Evolutionary conservation across 306 rosid species (phyloP).

Genomic region (Inga laurina): DNA sequence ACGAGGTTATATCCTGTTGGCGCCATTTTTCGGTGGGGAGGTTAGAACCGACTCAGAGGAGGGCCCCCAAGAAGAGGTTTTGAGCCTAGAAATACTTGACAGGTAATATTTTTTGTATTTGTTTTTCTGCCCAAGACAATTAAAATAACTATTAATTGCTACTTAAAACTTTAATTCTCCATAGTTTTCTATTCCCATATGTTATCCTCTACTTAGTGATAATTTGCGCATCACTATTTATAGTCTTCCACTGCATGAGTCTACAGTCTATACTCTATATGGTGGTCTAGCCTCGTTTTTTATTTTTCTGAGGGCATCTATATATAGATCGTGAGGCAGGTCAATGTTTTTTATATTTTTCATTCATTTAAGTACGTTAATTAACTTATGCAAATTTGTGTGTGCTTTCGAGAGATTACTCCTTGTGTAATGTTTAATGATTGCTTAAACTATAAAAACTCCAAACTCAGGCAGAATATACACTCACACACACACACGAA

Average conservation of each 20-base stretch:
- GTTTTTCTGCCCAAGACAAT: not conserved
- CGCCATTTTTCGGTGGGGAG: slow-evolving; percentile 93
- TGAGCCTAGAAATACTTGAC: slow-evolving; percentile 73
- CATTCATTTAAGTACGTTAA: not conserved
- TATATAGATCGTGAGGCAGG: not conserved
- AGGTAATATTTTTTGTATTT: slow-evolving; percentile 42
- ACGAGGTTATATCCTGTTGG: slow-evolving; percentile 68
- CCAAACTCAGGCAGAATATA: not conserved
- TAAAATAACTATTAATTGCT: not conserved
- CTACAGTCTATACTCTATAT: not conserved
- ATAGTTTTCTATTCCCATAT: not conserved
- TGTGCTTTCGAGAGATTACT: not conserved
- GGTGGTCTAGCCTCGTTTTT: not conserved
- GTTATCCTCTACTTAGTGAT: not conserved
- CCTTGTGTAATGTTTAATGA: too few relatives aligned
- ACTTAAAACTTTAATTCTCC: not conserved
- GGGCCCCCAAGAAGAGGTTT: slow-evolving; percentile 55
- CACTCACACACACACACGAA: too few relatives aligned
- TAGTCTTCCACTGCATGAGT: not conserved
- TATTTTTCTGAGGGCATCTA: too few relatives aligned
- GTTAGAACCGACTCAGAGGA: slow-evolving; percentile 78
- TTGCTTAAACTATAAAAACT: not conserved
- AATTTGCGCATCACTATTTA: not conserved
- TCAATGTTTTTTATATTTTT: not conserved
- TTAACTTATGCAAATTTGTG: not conserved